Conservation (phyloP, 192 early-diverging fungal genomes). For the Phlyctochytrium bullatum region DNA sequence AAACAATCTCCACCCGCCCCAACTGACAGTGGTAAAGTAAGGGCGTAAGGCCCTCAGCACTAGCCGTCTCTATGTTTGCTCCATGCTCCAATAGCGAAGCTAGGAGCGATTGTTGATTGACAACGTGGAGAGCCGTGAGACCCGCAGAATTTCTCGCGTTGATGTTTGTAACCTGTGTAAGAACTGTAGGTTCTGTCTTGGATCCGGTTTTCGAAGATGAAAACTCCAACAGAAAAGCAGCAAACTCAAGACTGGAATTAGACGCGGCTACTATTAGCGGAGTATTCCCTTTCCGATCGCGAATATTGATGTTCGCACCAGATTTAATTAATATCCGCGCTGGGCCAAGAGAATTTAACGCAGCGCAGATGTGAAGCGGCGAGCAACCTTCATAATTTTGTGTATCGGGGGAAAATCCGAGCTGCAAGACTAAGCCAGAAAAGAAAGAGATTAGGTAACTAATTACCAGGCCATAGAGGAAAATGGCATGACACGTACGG, state of each 20-base stretch:
- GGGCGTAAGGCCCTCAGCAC: neutral
- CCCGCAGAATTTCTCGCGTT: neutral
- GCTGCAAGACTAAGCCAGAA: conserved; percentile 10
- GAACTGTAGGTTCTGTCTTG: no score
- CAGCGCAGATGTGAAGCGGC: conserved; percentile 24
- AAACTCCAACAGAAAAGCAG: neutral
- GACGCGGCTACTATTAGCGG: conserved; percentile 12
- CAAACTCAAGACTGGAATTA: neutral
- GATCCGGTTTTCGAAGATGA: no score
- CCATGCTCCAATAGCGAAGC: neutral
- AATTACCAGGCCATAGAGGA: no score
- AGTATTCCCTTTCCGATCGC: conserved; percentile 16
- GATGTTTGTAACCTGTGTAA: no score
- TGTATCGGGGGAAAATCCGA: neutral
- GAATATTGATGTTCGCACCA: neutral
- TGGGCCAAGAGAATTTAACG: neutral
- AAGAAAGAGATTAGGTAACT: neutral
- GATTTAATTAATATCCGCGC: neutral
- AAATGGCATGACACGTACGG: conserved; percentile 3
- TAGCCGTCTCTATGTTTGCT: neutral
- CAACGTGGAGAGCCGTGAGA: neutral
- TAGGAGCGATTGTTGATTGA: neutral
- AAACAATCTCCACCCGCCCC: neutral
- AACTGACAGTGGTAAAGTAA: conserved; percentile 6
- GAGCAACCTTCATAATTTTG: conserved; percentile 22